These are phyloP conservation scores for Ceratobasidium sp. DNA, from an alignment of 1,284 basidiomycete genomes.

Conservation along the genomic window DNA sequence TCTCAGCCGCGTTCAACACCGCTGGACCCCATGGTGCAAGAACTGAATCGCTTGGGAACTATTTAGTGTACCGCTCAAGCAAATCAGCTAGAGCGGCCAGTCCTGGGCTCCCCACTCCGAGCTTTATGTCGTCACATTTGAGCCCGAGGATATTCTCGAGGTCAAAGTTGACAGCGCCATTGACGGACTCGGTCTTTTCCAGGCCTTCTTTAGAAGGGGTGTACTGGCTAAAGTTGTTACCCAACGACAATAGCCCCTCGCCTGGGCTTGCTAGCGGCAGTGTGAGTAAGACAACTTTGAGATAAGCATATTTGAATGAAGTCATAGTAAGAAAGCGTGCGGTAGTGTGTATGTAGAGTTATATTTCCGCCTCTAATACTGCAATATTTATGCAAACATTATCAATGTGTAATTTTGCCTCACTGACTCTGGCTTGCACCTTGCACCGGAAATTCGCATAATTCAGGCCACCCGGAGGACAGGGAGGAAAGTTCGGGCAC, in stretches of 20 bases:
- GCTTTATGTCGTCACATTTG: background rate
- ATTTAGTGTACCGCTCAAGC: background rate
- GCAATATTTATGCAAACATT: background rate
- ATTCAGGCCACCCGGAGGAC: background rate
- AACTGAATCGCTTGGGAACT: slow-evolving; percentile 5
- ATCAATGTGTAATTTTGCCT: background rate
- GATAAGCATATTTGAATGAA: background rate
- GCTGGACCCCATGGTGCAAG: background rate
- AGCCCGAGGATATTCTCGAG: slow-evolving; percentile 12
- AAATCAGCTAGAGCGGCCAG: slow-evolving; percentile 7
- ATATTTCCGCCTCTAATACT: background rate
- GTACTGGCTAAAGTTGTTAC: background rate
- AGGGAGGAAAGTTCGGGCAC: background rate
- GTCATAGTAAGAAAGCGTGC: background rate
- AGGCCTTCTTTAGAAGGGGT: background rate
- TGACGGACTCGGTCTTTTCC: background rate
- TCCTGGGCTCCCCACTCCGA: background rate
- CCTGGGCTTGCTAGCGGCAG: background rate
- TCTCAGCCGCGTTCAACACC: background rate
- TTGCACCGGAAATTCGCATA: too few species aligned
- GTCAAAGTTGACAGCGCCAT: slow-evolving; percentile 19
- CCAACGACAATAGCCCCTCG: background rate
- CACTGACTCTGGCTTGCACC: too few species aligned
- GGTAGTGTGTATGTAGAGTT: background rate
- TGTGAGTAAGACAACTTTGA: background rate